phyloP scores from a whole-genome alignment of 2,329 filamentous ascomycete species.

The Coniosporium tulheliwenetii region DNA sequence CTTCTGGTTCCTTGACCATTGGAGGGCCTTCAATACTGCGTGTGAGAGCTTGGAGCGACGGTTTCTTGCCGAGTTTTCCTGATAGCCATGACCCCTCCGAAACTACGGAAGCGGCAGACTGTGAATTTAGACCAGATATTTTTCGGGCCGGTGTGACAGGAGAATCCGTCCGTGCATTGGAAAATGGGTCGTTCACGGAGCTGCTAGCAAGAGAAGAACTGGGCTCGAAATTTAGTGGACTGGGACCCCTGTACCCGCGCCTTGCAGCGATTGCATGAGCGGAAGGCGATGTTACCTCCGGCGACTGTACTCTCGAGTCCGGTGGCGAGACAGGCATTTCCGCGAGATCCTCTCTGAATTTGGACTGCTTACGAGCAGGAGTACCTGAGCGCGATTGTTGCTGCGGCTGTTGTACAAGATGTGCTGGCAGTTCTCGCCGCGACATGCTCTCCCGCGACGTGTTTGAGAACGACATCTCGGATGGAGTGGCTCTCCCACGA shows the following conservation, averaged over 20 bases:
- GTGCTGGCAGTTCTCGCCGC: conserved; percentile 34
- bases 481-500: conserved; percentile 36
- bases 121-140: conserved; percentile 31
- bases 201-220: neutral
- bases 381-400: conserved; percentile 36
- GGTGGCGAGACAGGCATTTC: conserved; percentile 77
- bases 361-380: conserved; percentile 71
- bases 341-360: conserved; percentile 82
- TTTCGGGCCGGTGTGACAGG: conserved; percentile 18
- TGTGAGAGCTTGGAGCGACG: conserved; percentile 27
- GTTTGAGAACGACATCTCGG: conserved; percentile 66
- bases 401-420: conserved; percentile 22
- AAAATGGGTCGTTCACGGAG: neutral
- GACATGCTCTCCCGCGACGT: conserved; percentile 79
- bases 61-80: conserved; percentile 43
- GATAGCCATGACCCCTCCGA: conserved; percentile 95
- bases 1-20: conserved; percentile 20
- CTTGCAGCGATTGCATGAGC: conserved; percentile 23
- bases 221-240: conserved; percentile 8
- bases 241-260: conserved; percentile 20
- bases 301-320: conserved; percentile 65
- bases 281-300: conserved; percentile 41
- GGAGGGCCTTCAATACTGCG: conserved; percentile 31
- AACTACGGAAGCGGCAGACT: conserved; percentile 85
- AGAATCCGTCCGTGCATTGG: conserved; percentile 22